Evolutionary conservation across 768 basidiomycete genomes (phyloP).

Genomic region (Coprinopsis marcescibilis): DNA sequence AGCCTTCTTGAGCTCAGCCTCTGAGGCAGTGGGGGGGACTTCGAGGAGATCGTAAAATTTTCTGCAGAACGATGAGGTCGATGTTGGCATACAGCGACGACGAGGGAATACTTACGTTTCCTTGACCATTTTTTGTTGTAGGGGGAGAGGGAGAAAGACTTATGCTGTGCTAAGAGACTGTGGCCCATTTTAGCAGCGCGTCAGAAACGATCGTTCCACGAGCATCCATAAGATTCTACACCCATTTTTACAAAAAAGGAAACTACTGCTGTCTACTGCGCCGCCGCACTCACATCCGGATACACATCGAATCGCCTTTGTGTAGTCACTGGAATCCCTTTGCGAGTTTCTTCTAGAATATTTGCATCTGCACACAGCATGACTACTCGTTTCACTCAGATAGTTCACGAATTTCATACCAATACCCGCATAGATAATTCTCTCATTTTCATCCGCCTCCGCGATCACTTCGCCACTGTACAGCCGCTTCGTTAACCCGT

Average conservation of each 20-base stretch:
- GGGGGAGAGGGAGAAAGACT: conserved; percentile 17
- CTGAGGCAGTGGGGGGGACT: conserved; percentile 70
- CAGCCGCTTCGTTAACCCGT: neutral
- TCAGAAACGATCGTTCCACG: conserved; percentile 35
- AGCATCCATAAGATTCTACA: conserved; percentile 37
- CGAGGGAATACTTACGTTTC: conserved; percentile 48
- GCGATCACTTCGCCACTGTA: conserved; percentile 67
- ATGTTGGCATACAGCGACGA: neutral
- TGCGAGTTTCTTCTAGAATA: conserved; percentile 57
- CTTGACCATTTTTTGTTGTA: conserved; percentile 49
- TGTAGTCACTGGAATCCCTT: conserved; percentile 85
- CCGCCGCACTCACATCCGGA: conserved; percentile 56
- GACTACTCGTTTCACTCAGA: neutral
- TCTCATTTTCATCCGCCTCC: conserved; percentile 72
- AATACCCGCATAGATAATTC: conserved; percentile 74
- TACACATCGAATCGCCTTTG: conserved; percentile 95
- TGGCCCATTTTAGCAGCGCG: conserved; percentile 25
- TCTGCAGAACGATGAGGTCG: conserved; percentile 33
- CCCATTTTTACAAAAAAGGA: conserved; percentile 31
- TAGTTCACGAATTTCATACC: conserved; percentile 44
- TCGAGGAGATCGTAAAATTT: conserved; percentile 94
- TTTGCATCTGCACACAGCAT: conserved; percentile 37
- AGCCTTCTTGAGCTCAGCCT: conserved; percentile 88
- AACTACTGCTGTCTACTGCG: conserved; percentile 15
- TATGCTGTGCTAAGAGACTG: conserved; percentile 16